Evolutionary conservation across 73 alveolate species (phyloP).

Genomic region (Paramecium primaurelia): DNA sequence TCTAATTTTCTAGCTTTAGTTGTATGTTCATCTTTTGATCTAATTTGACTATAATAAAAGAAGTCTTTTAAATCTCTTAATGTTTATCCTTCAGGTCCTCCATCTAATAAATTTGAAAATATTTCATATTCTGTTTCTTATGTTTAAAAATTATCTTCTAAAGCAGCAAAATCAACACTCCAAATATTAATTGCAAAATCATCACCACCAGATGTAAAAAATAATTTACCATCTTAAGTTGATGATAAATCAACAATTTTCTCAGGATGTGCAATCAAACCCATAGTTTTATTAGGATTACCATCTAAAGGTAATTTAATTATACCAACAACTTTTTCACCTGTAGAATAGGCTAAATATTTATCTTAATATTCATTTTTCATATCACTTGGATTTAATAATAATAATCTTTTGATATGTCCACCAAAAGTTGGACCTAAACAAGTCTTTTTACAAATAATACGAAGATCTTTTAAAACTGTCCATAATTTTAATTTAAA

Average conservation of each 20-base stretch:
- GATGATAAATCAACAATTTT: constrained; percentile 88
- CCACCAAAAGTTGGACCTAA: constrained; percentile 99
- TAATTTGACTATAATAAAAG: constrained; percentile 96
- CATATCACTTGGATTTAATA: constrained; percentile 66
- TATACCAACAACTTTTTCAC: constrained; percentile 93
- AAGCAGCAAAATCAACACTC: constrained; percentile 92
- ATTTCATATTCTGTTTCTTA: constrained; percentile 96
- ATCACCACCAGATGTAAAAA: constrained; percentile 97
- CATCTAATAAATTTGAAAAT: constrained; percentile 93
- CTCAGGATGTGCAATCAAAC: constrained; percentile 97
- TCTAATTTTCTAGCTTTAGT: constrained; percentile 96
- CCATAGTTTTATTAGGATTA: constrained; percentile 97
- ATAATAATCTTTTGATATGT: constrained; percentile 81
- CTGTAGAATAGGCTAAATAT: constrained; percentile 87
- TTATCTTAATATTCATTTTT: constrained; percentile 70
- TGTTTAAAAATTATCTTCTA: constrained; percentile 88
- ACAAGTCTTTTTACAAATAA: constrained; percentile 89
- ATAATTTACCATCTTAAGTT: constrained; percentile 87
- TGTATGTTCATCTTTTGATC: constrained; percentile 96
- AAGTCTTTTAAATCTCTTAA: constrained; percentile 95
- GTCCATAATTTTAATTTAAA: constrained; percentile 92
- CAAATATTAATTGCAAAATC: constrained; percentile 95
- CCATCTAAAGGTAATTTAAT: constrained; percentile 97
- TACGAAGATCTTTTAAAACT: constrained; percentile 54
- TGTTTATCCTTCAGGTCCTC: constrained; percentile 95